Conservation (phyloP, 345 rosid species). For the Acer saccharum region DNA sequence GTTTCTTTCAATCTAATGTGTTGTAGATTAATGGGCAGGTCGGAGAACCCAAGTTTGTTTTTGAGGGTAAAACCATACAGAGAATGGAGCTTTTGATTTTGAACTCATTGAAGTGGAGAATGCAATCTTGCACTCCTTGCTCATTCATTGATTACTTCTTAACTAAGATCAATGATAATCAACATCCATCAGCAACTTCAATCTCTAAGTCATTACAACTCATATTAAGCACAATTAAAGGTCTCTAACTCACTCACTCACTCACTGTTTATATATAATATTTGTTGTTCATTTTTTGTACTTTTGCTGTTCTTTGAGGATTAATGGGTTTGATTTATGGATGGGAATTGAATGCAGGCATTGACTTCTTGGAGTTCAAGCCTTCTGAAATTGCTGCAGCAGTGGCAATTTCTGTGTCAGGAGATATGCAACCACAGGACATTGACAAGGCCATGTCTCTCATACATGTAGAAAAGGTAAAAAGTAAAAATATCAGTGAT, state of each 20-base stretch:
- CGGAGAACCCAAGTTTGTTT: constrained; percentile 48
- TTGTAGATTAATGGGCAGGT: constrained; percentile 36
- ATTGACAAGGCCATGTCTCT: constrained; percentile 46
- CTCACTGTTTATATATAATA: neutral
- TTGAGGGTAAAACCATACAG: constrained; percentile 55
- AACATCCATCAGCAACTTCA: constrained; percentile 32
- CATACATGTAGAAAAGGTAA: constrained; percentile 56
- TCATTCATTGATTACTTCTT: constrained; percentile 57
- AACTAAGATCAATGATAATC: constrained; percentile 42
- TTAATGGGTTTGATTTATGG: constrained; percentile 34
- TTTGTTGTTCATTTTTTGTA: neutral
- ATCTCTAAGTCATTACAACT: constrained; percentile 47
- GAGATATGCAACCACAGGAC: constrained; percentile 39
- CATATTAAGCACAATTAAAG: constrained; percentile 54
- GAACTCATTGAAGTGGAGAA: constrained; percentile 65
- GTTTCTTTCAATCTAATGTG: constrained; percentile 4
- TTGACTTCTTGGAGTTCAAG: constrained; percentile 76
- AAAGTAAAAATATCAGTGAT: constrained; percentile 14
- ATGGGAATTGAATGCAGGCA: constrained; percentile 61
- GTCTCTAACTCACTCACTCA: constrained; percentile 24
- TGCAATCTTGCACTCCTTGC: constrained; percentile 53
- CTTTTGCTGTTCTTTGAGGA: constrained; percentile 17
- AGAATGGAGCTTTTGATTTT: constrained; percentile 78
- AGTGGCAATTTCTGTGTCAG: constrained; percentile 64
- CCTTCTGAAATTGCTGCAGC: constrained; percentile 82